These are phyloP conservation scores for Fonsecaea monophora DNA, from an alignment of 2,329 filamentous ascomycete genomes.

Conservation along the genomic window DNA sequence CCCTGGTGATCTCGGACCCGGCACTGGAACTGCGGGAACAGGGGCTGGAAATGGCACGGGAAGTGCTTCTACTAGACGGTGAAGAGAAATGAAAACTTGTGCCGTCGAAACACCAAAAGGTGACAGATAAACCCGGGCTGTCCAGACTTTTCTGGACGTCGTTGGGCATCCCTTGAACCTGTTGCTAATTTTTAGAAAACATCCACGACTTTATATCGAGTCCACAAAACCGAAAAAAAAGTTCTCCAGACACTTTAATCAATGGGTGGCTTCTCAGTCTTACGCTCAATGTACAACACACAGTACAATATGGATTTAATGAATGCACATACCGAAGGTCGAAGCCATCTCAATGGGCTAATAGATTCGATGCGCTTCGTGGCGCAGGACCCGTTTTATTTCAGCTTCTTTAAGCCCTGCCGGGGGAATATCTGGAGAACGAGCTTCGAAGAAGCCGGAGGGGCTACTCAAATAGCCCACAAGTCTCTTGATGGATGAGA, in stretches of 20 bases:
- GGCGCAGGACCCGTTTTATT: background rate
- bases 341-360: background rate
- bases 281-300: constrained; percentile 15
- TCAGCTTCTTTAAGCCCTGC: background rate
- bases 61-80: constrained; percentile 11
- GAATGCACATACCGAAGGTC: constrained; percentile 1
- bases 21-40: background rate
- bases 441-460: background rate
- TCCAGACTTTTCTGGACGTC: background rate
- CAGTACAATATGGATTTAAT: constrained; percentile 5
- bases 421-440: background rate
- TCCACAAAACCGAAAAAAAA: background rate
- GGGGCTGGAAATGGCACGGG: constrained; percentile 5
- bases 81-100: background rate
- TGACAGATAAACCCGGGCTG: background rate
- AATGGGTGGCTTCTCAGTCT: constrained; percentile 1
- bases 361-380: background rate
- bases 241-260: background rate
- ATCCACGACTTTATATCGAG: background rate
- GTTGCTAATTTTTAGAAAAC: background rate
- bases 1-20: constrained; percentile 15
- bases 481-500: background rate
- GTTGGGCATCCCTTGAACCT: background rate
- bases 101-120: background rate
- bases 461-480: background rate